Conservation (phyloP, 768 basidiomycete genomes). For the Boletus tomentosulus region DNA sequence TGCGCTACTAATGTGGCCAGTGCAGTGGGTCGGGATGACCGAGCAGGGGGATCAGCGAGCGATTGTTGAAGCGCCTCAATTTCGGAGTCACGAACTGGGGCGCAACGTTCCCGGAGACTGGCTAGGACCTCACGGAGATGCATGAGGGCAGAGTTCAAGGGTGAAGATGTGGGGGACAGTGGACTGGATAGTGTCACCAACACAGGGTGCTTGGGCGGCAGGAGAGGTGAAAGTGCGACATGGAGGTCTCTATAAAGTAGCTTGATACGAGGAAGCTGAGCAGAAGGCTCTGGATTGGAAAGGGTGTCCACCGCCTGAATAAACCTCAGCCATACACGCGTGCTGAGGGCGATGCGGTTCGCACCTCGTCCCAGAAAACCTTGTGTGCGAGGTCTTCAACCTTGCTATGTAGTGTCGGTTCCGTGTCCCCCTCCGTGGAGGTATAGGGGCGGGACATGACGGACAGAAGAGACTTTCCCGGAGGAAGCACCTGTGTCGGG, state of each 20-base stretch:
- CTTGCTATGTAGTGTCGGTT: slow-evolving; percentile 41
- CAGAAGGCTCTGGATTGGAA: slow-evolving; percentile 53
- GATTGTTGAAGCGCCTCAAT: slow-evolving; percentile 42
- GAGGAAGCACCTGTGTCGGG: slow-evolving; percentile 56
- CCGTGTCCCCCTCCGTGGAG: slow-evolving; percentile 13
- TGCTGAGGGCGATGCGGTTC: slow-evolving; percentile 16
- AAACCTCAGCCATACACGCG: slow-evolving; percentile 18
- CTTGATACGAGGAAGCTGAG: slow-evolving; percentile 57
- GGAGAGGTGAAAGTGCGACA: slow-evolving; percentile 49
- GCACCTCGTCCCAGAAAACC: slow-evolving; percentile 75
- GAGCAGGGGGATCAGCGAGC: slow-evolving; percentile 32
- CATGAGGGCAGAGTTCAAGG: slow-evolving; percentile 52
- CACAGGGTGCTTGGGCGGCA: slow-evolving; percentile 51
- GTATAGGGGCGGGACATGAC: slow-evolving; percentile 41
- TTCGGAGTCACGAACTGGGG: slow-evolving; percentile 56
- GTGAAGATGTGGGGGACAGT: slow-evolving; percentile 63
- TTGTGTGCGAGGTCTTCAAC: slow-evolving; percentile 48
- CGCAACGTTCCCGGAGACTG: slow-evolving; percentile 57
- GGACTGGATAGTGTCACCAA: slow-evolving; percentile 53
- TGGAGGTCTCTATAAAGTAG: slow-evolving; percentile 52
- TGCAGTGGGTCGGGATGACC: slow-evolving; percentile 20
- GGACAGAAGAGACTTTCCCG: slow-evolving; percentile 69
- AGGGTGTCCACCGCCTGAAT: slow-evolving; percentile 52
- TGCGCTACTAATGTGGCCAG: slow-evolving; percentile 49
- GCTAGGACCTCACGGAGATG: slow-evolving; percentile 52